phyloP scores from a whole-genome alignment of 345 rosid genomes.

The Arabis alpina region DNA sequence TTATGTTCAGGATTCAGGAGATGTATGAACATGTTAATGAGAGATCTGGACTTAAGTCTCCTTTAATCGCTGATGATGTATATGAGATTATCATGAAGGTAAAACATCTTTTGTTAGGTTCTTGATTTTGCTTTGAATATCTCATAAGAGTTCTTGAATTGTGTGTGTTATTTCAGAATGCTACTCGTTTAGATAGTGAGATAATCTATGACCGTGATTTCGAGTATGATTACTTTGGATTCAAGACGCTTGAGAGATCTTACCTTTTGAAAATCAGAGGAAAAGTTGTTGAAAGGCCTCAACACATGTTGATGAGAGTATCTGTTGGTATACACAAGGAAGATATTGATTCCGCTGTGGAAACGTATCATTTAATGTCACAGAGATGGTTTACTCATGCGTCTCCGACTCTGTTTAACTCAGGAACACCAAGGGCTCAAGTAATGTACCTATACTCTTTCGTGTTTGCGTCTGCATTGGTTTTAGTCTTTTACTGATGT shows the following conservation, averaged over 20 bases:
- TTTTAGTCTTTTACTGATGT: neutral
- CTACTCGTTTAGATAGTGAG: conserved; percentile 81
- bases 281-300: conserved; percentile 88
- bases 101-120: neutral
- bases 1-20: conserved; percentile 66
- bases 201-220: conserved; percentile 91
- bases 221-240: conserved; percentile 93
- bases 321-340: conserved; percentile 88
- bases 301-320: conserved; percentile 97
- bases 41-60: conserved; percentile 76
- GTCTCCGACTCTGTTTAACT: conserved; percentile 88
- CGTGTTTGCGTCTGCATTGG: too few species aligned
- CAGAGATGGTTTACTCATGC: conserved; percentile 99
- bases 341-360: conserved; percentile 72
- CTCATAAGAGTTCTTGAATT: neutral
- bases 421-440: conserved; percentile 90
- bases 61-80: conserved; percentile 89
- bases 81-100: conserved; percentile 90
- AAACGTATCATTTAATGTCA: conserved; percentile 91
- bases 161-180: conserved; percentile 57
- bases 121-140: neutral
- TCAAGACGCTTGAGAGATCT: conserved; percentile 91
- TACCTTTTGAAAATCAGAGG: conserved; percentile 84
- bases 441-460: conserved; percentile 37
- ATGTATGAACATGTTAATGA: conserved; percentile 82